Percentiles rank a stretch among this genome's conserved stretches.
These are phyloP conservation scores for Globisporangium splendens DNA, from an alignment of 352 stramenopile species.

Conservation along the genomic window DNA sequence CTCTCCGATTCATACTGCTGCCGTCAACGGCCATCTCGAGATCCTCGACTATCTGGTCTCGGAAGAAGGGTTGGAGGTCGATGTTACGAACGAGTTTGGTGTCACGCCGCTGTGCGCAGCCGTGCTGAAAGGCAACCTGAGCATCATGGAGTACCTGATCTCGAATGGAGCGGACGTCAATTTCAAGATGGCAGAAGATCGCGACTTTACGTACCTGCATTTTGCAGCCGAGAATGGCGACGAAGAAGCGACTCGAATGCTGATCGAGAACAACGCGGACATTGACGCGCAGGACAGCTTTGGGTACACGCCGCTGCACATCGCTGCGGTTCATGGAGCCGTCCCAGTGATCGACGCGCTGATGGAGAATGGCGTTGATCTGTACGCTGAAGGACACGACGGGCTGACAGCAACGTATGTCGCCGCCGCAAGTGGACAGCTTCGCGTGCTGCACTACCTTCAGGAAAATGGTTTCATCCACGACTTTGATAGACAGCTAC, in stretches of 20 bases:
- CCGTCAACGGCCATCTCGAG: slow-evolving; percentile 16
- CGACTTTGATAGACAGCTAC: slow-evolving; percentile 15
- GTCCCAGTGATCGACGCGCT: slow-evolving; percentile 15
- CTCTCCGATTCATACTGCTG: slow-evolving; percentile 14
- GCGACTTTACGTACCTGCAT: slow-evolving; percentile 20
- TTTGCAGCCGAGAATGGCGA: slow-evolving; percentile 29
- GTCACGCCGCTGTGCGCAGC: slow-evolving; percentile 17
- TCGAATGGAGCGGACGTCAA: slow-evolving; percentile 18
- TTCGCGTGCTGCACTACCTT: slow-evolving; percentile 16
- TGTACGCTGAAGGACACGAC: slow-evolving; percentile 10
- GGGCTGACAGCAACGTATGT: slow-evolving; percentile 14
- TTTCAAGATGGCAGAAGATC: slow-evolving; percentile 13
- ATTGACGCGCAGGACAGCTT: slow-evolving; percentile 17
- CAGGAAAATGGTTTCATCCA: slow-evolving; percentile 15
- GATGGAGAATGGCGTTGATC: slow-evolving; percentile 18
- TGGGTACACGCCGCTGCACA: slow-evolving; percentile 25
- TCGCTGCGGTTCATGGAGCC: slow-evolving; percentile 20
- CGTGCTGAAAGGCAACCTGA: slow-evolving; percentile 8
- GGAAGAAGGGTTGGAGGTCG: slow-evolving; percentile 8
- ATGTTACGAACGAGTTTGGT: slow-evolving; percentile 11
- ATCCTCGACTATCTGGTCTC: slow-evolving; percentile 12
- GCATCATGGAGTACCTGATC: slow-evolving; percentile 13
- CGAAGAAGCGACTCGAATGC: slow-evolving; percentile 16
- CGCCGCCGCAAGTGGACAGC: slow-evolving; percentile 14
- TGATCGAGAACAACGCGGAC: slow-evolving; percentile 19